Evolutionary conservation across 2,329 filamentous ascomycete genomes (phyloP).

Genomic region (Colletotrichum tanaceti): DNA sequence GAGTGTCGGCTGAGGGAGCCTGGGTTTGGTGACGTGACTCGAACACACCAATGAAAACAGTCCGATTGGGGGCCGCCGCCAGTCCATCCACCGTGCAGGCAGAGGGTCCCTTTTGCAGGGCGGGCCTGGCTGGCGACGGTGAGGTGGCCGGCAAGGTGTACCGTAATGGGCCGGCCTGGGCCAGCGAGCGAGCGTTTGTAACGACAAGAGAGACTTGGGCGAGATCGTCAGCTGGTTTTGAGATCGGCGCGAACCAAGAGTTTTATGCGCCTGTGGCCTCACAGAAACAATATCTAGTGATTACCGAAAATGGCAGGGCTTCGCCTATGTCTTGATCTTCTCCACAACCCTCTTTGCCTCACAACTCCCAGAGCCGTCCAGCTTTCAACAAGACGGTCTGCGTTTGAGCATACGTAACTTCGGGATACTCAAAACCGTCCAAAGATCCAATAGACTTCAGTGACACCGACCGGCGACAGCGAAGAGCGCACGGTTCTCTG

Average conservation of each 20-base stretch:
- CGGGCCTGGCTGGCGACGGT: not conserved
- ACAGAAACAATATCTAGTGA: not conserved
- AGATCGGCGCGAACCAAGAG: not conserved
- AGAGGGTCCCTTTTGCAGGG: not conserved
- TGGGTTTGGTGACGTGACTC: not conserved
- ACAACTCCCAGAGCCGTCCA: not conserved
- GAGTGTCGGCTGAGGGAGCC: not conserved
- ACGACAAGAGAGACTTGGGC: not conserved
- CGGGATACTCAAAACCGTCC: not conserved
- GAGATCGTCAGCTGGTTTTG: not conserved
- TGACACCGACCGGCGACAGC: conserved; percentile 31
- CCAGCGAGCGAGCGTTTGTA: not conserved
- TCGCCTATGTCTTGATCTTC: not conserved
- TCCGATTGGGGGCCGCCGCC: not conserved
- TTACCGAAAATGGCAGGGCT: not conserved
- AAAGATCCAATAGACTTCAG: conserved; percentile 11
- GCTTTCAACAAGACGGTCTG: not conserved
- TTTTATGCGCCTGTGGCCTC: not conserved
- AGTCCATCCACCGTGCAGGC: not conserved
- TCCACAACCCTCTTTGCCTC: not conserved
- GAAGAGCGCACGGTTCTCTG: conserved; percentile 8
- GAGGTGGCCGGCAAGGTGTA: conserved; percentile 1
- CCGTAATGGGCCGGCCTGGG: not conserved
- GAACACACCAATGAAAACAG: conserved; percentile 1
- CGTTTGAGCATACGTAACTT: conserved; percentile 1